Evolutionary conservation across 202 grass and related monocot genomes (phyloP), one percentile per base, ranked within the genome.

Genomic region (Musa balbisiana): DNA sequence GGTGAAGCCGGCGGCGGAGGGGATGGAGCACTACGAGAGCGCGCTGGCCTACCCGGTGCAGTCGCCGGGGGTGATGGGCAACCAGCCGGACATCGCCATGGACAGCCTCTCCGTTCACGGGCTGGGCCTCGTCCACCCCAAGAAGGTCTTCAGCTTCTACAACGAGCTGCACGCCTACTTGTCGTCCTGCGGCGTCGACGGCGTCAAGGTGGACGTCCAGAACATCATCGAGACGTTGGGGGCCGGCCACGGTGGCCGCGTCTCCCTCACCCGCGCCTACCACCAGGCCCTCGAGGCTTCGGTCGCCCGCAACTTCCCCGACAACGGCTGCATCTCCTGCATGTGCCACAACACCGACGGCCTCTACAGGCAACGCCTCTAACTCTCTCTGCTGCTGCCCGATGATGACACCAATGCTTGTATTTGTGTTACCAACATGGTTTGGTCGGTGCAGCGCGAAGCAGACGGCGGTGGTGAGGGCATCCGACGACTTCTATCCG

Each of bases 291-390:
- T 96, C 8, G 92, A 96, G 87, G 85, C 83, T 0, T 89, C 87
- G 64, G 76, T 96, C 23, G 29, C 74, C 0, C 23, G 76, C 1
- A 97, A 76, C 78, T 97, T 97, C 82, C 86, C 87, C 0, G 90
- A 91, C 49, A 96, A 96, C 5, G 93, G 93, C 0, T 92, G 90
- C 80, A 84, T 97, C 80, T 90, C 93, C 0, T 89, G 90, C 76
- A 97, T 97, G 93, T 92, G 84, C 78, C 93, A 96, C 78, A 92
- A 92, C 84, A 91, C 90, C 2, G 93, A 96, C 73, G 90, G 69
- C 82, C 82, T 96, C 26, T 96, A 96, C 73, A 82, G 84, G 84
- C 68, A 70, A 24, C 15, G 3, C 25, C 22, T 21, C n/a, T 6
- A 43, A 43, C 33, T 43, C 33, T 43, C 33, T 43, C 33, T 6